Evolutionary conservation across 1,139 yeast genomes (phyloP), one percentile per base, ranked within the genome.

Genomic region (Pichia norvegensis): DNA sequence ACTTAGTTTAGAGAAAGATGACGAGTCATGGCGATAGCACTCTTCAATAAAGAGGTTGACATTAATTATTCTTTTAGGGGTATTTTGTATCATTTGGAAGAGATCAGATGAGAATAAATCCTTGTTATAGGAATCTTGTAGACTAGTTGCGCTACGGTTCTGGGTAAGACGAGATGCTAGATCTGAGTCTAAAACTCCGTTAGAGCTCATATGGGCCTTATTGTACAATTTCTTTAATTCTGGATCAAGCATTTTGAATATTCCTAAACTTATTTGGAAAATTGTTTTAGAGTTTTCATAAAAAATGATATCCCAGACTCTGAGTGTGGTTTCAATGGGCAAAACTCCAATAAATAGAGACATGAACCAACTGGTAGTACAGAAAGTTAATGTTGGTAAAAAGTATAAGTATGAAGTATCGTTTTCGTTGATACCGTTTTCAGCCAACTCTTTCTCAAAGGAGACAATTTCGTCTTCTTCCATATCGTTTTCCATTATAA

Each of bases 311-410:
- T 92, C 98, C 98, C 98, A 92, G 0, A 92, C 82, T 47, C 97
- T 68, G 43, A 92, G 68, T 11, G 86, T 83, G 0, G 95, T 79
- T 60, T 92, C 97, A 17, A 86, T 78, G 0, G 97, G 98, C 37
- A 92, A 66, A 1, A 81, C 78, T 0, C 95, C 95, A 36, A 90
- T 87, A 66, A 85, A 92, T 7, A 87, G 76, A 52, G 96, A 85
- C 98, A 92, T 92, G 62, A 92, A 92, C 98, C 98, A 92, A 42
- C 95, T 82, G 0, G 97, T 90, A 0, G 97, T 90, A 53, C 95
- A 95, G 38, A 92, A 71, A 1, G 97, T 85, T 5, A 92, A 78
- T 1, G 97, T 95, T 1, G 98, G 98, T 43, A 88, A 66, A 54
- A 84, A 79, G 20, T 79, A 70, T 43, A 90, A 69, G 84, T 82